These are phyloP conservation scores for Chondrostereum purpureum DNA, from an alignment of 1,284 basidiomycete species.

Conservation along the genomic window DNA sequence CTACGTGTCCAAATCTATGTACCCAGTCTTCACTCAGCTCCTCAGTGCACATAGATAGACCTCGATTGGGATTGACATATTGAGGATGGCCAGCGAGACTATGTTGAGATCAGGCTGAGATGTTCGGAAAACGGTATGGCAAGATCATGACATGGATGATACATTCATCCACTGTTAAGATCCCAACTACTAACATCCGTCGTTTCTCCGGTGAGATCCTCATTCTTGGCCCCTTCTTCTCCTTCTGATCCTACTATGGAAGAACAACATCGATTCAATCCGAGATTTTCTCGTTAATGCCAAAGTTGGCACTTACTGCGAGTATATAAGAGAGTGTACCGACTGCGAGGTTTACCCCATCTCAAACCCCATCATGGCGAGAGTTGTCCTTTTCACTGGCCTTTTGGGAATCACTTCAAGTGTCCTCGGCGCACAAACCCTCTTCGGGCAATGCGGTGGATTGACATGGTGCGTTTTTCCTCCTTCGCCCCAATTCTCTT, in stretches of 20 bases:
- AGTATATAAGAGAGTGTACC: neutral
- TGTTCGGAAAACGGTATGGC: too few relatives aligned
- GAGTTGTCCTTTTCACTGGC: conserved; percentile 11
- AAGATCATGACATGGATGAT: too few relatives aligned
- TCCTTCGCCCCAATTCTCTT: neutral
- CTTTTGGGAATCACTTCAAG: conserved; percentile 17
- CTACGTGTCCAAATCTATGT: too few relatives aligned
- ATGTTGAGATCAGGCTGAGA: too few relatives aligned
- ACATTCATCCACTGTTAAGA: too few relatives aligned
- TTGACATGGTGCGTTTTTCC: conserved; percentile 34
- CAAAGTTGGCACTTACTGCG: too few relatives aligned
- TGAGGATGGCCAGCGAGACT: too few relatives aligned
- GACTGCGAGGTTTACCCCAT: too few relatives aligned
- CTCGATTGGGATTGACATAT: too few relatives aligned
- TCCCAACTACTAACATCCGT: too few relatives aligned
- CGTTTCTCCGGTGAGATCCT: neutral
- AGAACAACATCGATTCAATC: neutral
- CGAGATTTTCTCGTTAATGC: neutral
- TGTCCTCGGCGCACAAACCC: conserved; percentile 24
- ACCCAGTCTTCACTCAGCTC: too few relatives aligned
- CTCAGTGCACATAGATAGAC: too few relatives aligned
- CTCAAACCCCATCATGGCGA: conserved; percentile 1
- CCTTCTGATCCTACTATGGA: neutral
- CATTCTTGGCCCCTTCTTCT: neutral
- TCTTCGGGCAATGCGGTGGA: conserved; percentile 43